Conservation (phyloP, 2,329 filamentous ascomycete species). For the Xylariaceae sp. region DNA sequence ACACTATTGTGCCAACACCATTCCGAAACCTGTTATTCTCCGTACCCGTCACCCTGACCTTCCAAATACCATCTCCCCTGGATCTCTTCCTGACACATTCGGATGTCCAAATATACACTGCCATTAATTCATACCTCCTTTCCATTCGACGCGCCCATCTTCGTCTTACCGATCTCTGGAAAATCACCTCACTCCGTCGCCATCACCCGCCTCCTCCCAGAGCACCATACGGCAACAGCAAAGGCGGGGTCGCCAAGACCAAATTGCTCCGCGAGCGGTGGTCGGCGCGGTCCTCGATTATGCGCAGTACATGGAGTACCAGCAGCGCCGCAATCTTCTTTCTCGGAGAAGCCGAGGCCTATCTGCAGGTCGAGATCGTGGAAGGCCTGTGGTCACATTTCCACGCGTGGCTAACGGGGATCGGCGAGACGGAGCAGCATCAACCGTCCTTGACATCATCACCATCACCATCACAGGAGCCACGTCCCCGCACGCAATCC, state of each 20-base stretch:
- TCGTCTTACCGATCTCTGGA: slow-evolving; percentile 80
- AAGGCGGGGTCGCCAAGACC: slow-evolving; percentile 55
- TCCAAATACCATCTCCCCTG: slow-evolving; percentile 71
- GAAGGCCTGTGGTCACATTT: slow-evolving; percentile 77
- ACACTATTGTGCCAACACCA: slow-evolving; percentile 44
- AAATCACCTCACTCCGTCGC: slow-evolving; percentile 69
- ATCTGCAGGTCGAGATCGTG: slow-evolving; percentile 86
- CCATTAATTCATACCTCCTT: slow-evolving; percentile 82
- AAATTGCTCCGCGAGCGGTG: slow-evolving; percentile 58
- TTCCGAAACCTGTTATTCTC: slow-evolving; percentile 83
- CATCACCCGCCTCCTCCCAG: slow-evolving; percentile 68
- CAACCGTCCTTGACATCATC: slow-evolving; percentile 9
- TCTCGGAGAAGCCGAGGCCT: slow-evolving; percentile 78
- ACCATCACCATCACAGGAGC: not conserved
- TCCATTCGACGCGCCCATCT: slow-evolving; percentile 82
- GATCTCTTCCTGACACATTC: slow-evolving; percentile 77
- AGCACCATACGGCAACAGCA: slow-evolving; percentile 57
- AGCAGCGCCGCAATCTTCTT: slow-evolving; percentile 84
- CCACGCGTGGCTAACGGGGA: slow-evolving; percentile 61
- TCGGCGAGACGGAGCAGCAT: slow-evolving; percentile 26
- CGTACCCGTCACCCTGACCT: slow-evolving; percentile 62
- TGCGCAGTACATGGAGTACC: slow-evolving; percentile 86
- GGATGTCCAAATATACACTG: slow-evolving; percentile 74
- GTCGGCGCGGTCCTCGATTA: slow-evolving; percentile 56
- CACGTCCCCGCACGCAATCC: not conserved